Evolutionary conservation across 2,329 filamentous ascomycete species (phyloP), one percentile per base, ranked within the genome.

Genomic region (Neobulgaria alba): DNA sequence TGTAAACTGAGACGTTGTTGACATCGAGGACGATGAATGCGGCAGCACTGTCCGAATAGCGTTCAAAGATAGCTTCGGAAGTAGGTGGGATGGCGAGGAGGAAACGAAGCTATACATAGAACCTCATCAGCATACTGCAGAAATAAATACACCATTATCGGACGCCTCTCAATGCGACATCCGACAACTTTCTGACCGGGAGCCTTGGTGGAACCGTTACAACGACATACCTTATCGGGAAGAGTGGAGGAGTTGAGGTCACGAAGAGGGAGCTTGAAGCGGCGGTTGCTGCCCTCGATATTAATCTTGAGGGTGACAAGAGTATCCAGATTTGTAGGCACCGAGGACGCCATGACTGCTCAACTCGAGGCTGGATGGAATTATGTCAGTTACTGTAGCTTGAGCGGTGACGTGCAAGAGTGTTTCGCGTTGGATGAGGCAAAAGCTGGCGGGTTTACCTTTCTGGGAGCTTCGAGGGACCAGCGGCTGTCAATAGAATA

Each of bases 11-110:
- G 7, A 75, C 66, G 58, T 95, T 93, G 60, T 72, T 71, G 47
- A 78, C 70, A 61, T 95, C 83, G 45, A 98, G 80, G 33, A 75
- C 71, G 51, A 96, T 76, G 64, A 84, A 96, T 50, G 79, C 71
- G 33, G 73, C 82, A 50, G 87, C 85, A 50, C 88, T 95, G 65
- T 98, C 92, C 50, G 92, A 96, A 67, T 88, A 98, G 53, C 92
- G 86, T 69, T 96, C 89, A 57, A 96, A 81, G 56, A 79, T 64
- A 59, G 82, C 73, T 38, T 75, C 64, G 46, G 76, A 70, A 57
- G 77, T 71, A 35, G 71, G 59, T 23, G 77, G 72, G 52, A 93
- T 77, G 46, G 69, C 65, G 38, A 94, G 77, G 40, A 82, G 67
- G 48, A 67, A 64, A 51, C 83, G 83, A 53, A 94, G 73, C 85